Base-by-base conservation (phyloP, 2,329 filamentous ascomycete genomes). In the Beauveria varroae region DNA sequence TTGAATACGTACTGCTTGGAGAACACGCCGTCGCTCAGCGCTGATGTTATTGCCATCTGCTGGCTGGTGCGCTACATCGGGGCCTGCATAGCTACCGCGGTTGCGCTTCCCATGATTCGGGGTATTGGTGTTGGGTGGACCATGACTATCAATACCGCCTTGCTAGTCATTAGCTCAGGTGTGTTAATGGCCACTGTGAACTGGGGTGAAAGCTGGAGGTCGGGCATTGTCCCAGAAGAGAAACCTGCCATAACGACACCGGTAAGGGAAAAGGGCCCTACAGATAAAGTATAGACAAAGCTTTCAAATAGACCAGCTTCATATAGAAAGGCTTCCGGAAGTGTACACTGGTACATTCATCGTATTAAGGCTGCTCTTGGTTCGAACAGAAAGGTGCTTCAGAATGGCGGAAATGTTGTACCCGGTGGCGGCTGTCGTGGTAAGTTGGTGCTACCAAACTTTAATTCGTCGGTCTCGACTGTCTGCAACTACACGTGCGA, bases 1-100 rank as follows among this genome's bases (percentile, higher is more conserved):
- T 71, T 93, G 64, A 92, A 93, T 71, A 90, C 89, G 0, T 93
- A 95, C 73, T 93, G 89, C 70, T 74, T 95, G 46, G 90, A 95
- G 71, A 89, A 93, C 14, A 91, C 93, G 86, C 88, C 71, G 0
- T 79, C 79, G 1, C 78, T 82, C 34, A 85, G 85, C 49, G 84
- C 87, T 3, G 90, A 95, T 68, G 88, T 93, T 3, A 84, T 91
- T 49, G 89, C 89, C 0, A 88, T 89, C 0, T 95, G 93, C 71
- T 95, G 93, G 72, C 85, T 91, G 68, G 78, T 90, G 56, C 80
- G 90, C 6, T 95, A 93, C 71, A 69, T 91, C 6, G 89, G 92
- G 66, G 90, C 86, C 1, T 89, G 88, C 12, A 74, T 84, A 5
- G 89, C 85, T 0, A 89, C 86, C 3, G 90, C 88, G 0, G 83